Evolutionary conservation across 129 eudicot genomes (phyloP), one percentile per base, ranked within the genome.

Genomic region (Artemisia tridentata): DNA sequence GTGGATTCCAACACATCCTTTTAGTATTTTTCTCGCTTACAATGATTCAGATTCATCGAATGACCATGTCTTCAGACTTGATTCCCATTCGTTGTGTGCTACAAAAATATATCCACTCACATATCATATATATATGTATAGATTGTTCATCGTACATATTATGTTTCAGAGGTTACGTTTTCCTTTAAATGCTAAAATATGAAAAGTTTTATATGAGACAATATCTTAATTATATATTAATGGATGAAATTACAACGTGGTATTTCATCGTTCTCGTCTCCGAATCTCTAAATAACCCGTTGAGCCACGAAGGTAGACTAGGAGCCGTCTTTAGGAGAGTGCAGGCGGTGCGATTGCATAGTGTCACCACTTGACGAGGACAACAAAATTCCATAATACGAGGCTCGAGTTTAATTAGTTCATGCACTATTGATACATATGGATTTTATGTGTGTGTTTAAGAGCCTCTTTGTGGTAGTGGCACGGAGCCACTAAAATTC

Each of bases 1-100:
- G 69, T 76, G 75, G 75, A 69, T 76, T 48, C 63, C 80, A 76
- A 68, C 64, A 58, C 63, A 31, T 59, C 21, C 1, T 49, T 57
- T 31, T 4, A 3, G 20, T 59, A 46, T 56, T 21, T 57, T 76
- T 59, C 43, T 16, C 3, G 48, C 54, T 57, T 21, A 51, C 20
- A 63, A 73, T 75, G 56, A 57, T 57, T 75, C 10, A 3, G 23
- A 45, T 57, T 27, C 48, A 27, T 62, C 27, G 17, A 47, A 16
- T 47, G 15, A 10, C 31, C 7, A 3, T 21, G 16, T 45, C 25
- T 48, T 57, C 23, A 57, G 67, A 11, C 46, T 67, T 48, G 38
- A 18, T 49, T 46, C n/a, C 19, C 11, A 48, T 23, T n/a, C 19
- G 21, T 7, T 41, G 27, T 74, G 51, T 53, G 18, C 31, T 19